phyloP scores from a whole-genome alignment of 129 eudicot genomes.

The Flaveria brownii region DNA sequence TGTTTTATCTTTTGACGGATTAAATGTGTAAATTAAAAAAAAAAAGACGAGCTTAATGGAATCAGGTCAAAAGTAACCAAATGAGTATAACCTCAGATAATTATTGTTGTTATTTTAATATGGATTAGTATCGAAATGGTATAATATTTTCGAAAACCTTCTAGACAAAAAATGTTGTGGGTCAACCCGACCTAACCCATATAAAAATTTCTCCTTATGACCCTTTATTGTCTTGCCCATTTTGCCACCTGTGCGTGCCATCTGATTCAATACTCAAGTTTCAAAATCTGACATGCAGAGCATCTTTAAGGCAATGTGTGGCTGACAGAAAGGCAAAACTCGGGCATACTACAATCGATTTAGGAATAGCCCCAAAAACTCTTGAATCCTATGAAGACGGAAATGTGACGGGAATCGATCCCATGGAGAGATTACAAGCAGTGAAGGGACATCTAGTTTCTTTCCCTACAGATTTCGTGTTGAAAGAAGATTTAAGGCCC shows the following conservation, averaged over 20 bases:
- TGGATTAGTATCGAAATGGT: neutral
- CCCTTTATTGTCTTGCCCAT: neutral
- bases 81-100: neutral
- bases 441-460: conserved; percentile 96
- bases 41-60: neutral
- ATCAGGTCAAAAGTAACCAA: neutral
- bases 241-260: neutral
- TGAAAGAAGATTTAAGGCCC: conserved; percentile 89
- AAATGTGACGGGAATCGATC: conserved; percentile 61
- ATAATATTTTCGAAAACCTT: neutral
- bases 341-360: conserved; percentile 82
- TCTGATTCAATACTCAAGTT: neutral
- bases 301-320: conserved; percentile 80
- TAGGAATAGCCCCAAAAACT: conserved; percentile 78
- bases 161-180: neutral
- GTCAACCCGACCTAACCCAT: neutral
- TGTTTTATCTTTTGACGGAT: neutral
- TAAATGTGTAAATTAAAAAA: neutral
- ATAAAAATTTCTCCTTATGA: neutral
- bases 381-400: conserved; percentile 82
- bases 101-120: neutral
- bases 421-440: conserved; percentile 73
- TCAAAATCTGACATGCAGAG: conserved; percentile 44
- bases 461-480: conserved; percentile 90
- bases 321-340: conserved; percentile 69